Conservation (phyloP, 129 eudicot genomes). For the Flaveria trinervia region DNA sequence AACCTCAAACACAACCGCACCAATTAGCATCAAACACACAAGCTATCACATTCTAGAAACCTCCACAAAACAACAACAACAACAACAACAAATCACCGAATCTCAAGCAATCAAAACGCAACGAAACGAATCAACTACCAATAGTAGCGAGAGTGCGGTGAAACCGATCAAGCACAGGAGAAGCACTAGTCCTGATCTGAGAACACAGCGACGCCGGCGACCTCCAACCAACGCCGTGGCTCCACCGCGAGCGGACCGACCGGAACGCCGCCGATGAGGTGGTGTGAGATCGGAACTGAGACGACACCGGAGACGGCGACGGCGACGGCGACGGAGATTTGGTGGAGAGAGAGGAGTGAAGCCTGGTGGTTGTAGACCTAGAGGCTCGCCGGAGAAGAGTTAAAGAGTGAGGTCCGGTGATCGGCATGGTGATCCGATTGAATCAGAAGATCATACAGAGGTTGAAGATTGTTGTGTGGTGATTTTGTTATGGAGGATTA, state of each 20-base stretch:
- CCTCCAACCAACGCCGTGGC: constrained; percentile 44
- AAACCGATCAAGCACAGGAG: constrained; percentile 38
- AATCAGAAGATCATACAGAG: constrained; percentile 24
- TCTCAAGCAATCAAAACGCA: not conserved
- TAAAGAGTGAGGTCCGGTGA: constrained; percentile 35
- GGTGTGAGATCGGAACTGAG: constrained; percentile 34
- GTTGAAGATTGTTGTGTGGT: not conserved
- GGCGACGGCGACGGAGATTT: constrained; percentile 24
- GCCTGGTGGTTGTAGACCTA: constrained; percentile 36
- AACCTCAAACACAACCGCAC: constrained; percentile 9
- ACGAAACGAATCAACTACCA: constrained; percentile 17
- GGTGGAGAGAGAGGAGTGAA: constrained; percentile 32
- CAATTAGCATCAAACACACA: constrained; percentile 18
- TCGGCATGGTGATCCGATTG: constrained; percentile 32
- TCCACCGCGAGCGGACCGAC: constrained; percentile 36
- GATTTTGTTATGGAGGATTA: not conserved
- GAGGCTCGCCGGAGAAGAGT: constrained; percentile 42
- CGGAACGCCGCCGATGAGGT: constrained; percentile 31
- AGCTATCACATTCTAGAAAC: constrained; percentile 10
- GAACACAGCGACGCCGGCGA: constrained; percentile 34
- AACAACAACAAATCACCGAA: not conserved
- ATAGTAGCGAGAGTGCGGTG: constrained; percentile 35
- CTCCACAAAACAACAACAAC: not conserved
- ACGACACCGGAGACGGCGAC: constrained; percentile 18
- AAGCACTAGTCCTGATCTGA: constrained; percentile 40